Base-by-base conservation (phyloP, 2,329 filamentous ascomycete species). In the Nemania sp. region DNA sequence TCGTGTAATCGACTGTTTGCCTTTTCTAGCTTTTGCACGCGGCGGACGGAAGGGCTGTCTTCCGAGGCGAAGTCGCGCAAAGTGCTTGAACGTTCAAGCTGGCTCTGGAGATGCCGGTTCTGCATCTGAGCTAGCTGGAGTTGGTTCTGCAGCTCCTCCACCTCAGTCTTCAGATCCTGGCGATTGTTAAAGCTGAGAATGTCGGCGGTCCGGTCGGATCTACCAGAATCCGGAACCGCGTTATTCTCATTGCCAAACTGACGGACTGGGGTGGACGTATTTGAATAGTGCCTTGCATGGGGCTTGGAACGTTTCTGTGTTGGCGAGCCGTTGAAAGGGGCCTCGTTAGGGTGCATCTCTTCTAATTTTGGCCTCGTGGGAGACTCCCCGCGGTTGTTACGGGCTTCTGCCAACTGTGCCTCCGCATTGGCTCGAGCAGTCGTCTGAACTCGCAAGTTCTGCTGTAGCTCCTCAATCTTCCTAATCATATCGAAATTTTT, bases 41-140 rank as follows among this genome's bases (percentile, higher is more conserved):
- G 88, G 56, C 89, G 85, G 49, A 90, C 74, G 1, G 91, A 94
- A 1, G 91, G 91, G 67, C 88, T 94, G 46, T 95, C 88, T 42
- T 94, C 90, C 58, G 87, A 79, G 32, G 81, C 86, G 37, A 78
- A 75, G 58, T 90, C 88, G 21, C 83, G 83, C 5, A 77, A 78
- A 2, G 88, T 86, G 0, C 86, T 87, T 10, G 79, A 79, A 48
- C 90, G 86, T 40, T 94, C 90, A 43, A 97, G 79, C 72, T 97
- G 92, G 71, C 87, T 92, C 72, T 97, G 91, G 5, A 98, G 85
- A 71, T 98, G 93, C 35, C 90, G 88, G 76, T 97, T 97, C 69
- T 96, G 91, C 91, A 98, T 97, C 75, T 97, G 90, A 4, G 90
- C 88, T 74, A 98, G 86, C 72, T 98, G 94, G 53, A 98, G 84